Evolutionary conservation across 192 early-diverging fungal genomes (phyloP).

Genomic region (Diversispora epigaea): DNA sequence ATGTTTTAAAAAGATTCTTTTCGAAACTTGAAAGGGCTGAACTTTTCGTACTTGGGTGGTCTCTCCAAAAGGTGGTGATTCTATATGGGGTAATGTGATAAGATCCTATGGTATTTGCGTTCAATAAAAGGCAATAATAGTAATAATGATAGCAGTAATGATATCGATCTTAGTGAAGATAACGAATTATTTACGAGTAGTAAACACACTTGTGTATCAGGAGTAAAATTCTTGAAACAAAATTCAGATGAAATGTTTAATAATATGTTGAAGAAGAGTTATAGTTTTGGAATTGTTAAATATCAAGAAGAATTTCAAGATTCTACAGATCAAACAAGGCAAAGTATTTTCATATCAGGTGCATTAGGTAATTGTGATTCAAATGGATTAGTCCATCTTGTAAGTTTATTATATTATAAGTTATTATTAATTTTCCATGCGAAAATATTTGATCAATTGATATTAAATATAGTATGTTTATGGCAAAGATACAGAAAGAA

Average conservation of each 20-base stretch:
- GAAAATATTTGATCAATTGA: conserved; percentile 63
- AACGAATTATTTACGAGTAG: background rate
- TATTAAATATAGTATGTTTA: conserved; percentile 58
- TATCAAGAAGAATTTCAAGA: conserved; percentile 59
- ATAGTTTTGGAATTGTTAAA: conserved; percentile 65
- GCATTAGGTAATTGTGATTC: too few species aligned
- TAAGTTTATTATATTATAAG: too few species aligned
- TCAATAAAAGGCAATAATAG: conserved; percentile 1
- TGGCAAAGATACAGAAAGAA: conserved; percentile 76
- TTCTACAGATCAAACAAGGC: conserved; percentile 61
- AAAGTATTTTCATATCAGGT: too few species aligned
- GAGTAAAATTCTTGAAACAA: conserved; percentile 55
- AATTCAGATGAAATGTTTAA: conserved; percentile 51
- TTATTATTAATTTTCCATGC: conserved; percentile 41
- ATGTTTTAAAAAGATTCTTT: conserved; percentile 85
- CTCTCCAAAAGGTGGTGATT: conserved; percentile 79
- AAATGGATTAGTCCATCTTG: too few species aligned
- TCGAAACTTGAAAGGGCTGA: conserved; percentile 68
- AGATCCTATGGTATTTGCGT: conserved; percentile 58
- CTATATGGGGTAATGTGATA: conserved; percentile 69
- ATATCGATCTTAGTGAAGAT: background rate
- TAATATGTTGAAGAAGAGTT: conserved; percentile 54
- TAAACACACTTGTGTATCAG: background rate
- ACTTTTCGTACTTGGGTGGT: conserved; percentile 79
- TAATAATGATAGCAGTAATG: background rate